Conservation (phyloP, 495 filamentous ascomycete species). For the Neurospora sublineolata region DNA sequence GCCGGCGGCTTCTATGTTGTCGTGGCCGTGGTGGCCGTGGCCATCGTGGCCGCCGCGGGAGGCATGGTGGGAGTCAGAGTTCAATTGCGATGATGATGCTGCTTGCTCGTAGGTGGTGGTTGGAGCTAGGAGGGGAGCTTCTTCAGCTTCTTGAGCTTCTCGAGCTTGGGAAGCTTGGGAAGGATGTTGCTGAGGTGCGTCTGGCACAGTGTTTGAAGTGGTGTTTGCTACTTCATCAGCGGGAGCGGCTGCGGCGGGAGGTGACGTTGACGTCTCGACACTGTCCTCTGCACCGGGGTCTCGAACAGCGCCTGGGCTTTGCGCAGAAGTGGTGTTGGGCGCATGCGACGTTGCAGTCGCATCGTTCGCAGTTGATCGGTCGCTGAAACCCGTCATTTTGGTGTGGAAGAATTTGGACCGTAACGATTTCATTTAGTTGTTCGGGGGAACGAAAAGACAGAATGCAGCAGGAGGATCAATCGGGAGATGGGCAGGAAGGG, state of each 20-base stretch:
- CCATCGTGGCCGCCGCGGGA: not conserved
- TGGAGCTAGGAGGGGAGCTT: not conserved
- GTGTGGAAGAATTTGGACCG: not conserved
- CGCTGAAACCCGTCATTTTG: not conserved
- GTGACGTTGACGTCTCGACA: not conserved
- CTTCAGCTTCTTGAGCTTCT: not conserved
- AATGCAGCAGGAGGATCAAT: not conserved
- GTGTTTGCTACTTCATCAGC: not conserved
- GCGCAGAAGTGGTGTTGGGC: not conserved
- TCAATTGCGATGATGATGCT: not conserved
- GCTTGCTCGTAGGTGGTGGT: not conserved
- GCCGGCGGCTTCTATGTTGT: constrained; percentile 14
- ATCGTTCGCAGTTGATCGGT: not conserved
- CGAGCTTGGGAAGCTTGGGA: not conserved
- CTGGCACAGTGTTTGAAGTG: not conserved
- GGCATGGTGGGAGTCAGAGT: not conserved
- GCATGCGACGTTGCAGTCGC: not conserved
- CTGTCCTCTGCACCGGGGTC: not conserved
- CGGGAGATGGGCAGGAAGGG: not conserved
- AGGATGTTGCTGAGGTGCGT: not conserved
- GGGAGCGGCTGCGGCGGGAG: not conserved
- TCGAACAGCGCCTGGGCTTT: not conserved
- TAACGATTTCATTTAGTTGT: not conserved
- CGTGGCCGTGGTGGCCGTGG: not conserved
- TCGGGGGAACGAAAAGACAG: not conserved